Evolutionary conservation across 2,329 filamentous ascomycete species (phyloP).

Genomic region (Paecilomyces niveus): DNA sequence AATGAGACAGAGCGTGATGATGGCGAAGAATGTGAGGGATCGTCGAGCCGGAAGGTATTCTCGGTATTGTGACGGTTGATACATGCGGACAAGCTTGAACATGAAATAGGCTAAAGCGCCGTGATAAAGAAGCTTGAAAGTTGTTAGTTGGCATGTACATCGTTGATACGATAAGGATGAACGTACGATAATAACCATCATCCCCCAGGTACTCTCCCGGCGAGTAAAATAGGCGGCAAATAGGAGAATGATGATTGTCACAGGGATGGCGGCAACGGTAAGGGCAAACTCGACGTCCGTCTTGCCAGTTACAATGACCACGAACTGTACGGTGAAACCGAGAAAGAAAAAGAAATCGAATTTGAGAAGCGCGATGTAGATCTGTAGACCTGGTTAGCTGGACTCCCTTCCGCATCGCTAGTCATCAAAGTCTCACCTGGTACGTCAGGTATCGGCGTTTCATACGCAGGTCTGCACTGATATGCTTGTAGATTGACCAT

Average conservation of each 20-base stretch:
- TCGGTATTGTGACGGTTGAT: slow-evolving; percentile 52
- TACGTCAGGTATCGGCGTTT: slow-evolving; percentile 95
- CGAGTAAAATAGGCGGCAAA: slow-evolving; percentile 79
- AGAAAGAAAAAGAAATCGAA: slow-evolving; percentile 99
- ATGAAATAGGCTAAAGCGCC: slow-evolving; percentile 90
- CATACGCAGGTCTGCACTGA: slow-evolving; percentile 93
- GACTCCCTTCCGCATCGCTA: not conserved
- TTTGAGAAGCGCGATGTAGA: slow-evolving; percentile 95
- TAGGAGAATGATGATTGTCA: slow-evolving; percentile 83
- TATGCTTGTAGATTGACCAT: slow-evolving; percentile 99
- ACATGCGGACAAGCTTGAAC: slow-evolving; percentile 97
- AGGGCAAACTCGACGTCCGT: slow-evolving; percentile 71
- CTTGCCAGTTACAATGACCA: slow-evolving; percentile 74
- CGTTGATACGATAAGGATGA: not conserved
- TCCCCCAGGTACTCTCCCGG: slow-evolving; percentile 72
- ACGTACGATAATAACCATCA: slow-evolving; percentile 64
- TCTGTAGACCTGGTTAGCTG: slow-evolving; percentile 47
- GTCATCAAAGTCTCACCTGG: slow-evolving; percentile 63
- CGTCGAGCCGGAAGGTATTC: slow-evolving; percentile 73
- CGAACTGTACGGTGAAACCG: slow-evolving; percentile 95
- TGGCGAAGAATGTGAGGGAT: slow-evolving; percentile 85
- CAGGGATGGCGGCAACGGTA: slow-evolving; percentile 80
- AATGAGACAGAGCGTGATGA: slow-evolving; percentile 85
- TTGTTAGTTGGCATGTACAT: slow-evolving; percentile 1
- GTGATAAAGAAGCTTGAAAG: slow-evolving; percentile 63